Evolutionary conservation across 1,284 basidiomycete genomes (phyloP), one percentile per base, ranked within the genome.

Genomic region (Athelia psychrophila): DNA sequence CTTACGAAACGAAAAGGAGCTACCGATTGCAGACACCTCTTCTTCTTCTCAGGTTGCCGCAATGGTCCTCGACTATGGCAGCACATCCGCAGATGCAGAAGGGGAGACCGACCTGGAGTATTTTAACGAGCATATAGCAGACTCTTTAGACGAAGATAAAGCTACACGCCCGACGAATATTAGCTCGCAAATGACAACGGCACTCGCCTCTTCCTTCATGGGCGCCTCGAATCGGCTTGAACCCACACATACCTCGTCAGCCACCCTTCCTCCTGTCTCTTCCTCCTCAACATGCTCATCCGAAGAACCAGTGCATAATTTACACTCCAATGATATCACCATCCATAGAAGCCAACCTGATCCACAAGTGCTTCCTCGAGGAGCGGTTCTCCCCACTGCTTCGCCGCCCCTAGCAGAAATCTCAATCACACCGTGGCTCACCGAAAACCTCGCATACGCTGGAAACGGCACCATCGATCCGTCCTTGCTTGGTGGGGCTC

Each of bases 391-490:
- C n/a, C 6, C 16, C 6, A n/a, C 6, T 22, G n/a, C 16, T 8
- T 8, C 38, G 38, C 38, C n/a, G 20, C 9, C 38, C 6, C 6
- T 42, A 6, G 20, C 8, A 9, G 38, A 42, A 42, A 8, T 6
- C 16, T 6, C 6, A 18, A 42, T 8, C 38, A 8, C 6, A 8
- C n/a, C n/a, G 5, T 30, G 27, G 27, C 27, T 30, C 13, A 6
- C 27, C 27, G 27, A 30, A 30, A 30, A 30, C 13, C 13, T 13
- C 13, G 27, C 27, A 30, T 30, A 30, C 13, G 20, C 38, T 22
- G 16, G 38, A 22, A 42, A 42, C 38, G 38, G 38, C n/a, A 42
- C 38, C n/a, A 42, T 42, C 38, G 38, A 42, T 42, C 38, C 38
- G n/a, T 42, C 38, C 8, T 42, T 42, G 38, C 20, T 42, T 5